Base-by-base conservation (phyloP, 2,329 filamentous ascomycete genomes). In the Aspergillus transmontanensis region DNA sequence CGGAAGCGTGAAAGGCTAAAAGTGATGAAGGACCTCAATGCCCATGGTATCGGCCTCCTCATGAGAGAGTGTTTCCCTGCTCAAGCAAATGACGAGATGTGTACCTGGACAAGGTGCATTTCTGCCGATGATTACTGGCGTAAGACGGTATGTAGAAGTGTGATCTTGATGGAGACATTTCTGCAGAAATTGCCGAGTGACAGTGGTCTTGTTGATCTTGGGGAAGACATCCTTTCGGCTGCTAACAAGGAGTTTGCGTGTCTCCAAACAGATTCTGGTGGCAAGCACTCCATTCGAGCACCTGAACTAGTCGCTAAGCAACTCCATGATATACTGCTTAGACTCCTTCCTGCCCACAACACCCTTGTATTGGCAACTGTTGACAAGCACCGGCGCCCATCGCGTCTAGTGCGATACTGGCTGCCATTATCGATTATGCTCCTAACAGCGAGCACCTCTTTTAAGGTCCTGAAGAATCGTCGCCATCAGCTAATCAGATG, bases 141-240 rank as follows among this genome's bases (percentile, higher is more conserved):
- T 76, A 87, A 87, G 41, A 87, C 91, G 12, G 87, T 97, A 23
- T 89, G 92, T 68, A 87, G 90, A 61, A 96, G 91, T 69, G 90
- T 97, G 51, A 87, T 89, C 26, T 81, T 97, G 34, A 96, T 98
- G 85, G 92, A 96, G 71, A 91, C 90, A 71, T 89, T 98, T 23
- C 85, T 97, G 6, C 86, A 85, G 32, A 90, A 93, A 69, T 87
- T 91, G 21, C 86, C 87, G 54, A 82, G 85, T 46, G 88, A 91
- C 28, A 76, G 82, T 23, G 78, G 79, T 10, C 74, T 84, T 12
- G 79, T 82, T 34, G 84, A 84, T 59, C 87, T 88, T 67, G 85
- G 87, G 70, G 79, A 85, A 50, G 79, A 79, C 2, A 82, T 87
- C 28, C 83, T 84, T 56, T 82, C 86, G 36, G 84, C 61, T n/a